Base-by-base conservation (phyloP, 2,329 filamentous ascomycete genomes). In the Neocucurbitaria cava region DNA sequence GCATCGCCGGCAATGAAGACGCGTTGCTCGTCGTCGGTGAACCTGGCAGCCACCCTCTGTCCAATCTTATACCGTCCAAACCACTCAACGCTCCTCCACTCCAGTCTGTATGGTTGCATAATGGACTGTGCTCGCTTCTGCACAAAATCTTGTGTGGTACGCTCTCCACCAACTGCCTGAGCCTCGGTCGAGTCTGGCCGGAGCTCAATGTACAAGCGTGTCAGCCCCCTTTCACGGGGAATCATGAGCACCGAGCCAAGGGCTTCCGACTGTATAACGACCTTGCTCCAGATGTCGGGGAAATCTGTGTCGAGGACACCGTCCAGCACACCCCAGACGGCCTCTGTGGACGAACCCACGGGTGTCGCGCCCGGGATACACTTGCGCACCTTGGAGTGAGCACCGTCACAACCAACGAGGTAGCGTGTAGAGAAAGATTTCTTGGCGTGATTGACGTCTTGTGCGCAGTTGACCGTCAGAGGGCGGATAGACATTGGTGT, bases 211-310 rank as follows among this genome's bases (percentile, higher is more conserved):
- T 84, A 84, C 3, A 84, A 79, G 41, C 89, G 83, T 0, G 88
- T 91, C 83, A 91, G 86, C 66, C 89, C 89, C 38, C 87, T 81
- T 72, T 91, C 89, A 35, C 89, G 84, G 4, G 89, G 89, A 48
- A 91, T 88, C 71, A 89, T 88, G n/a, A 91, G 80, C 41, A 91
- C 86, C 0, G 88, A 89, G 2, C 89, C 89, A 40, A 85, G 81
- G 54, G 85, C 81, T 56, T 90, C 85, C 2, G 86, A 88, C 60
- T 88, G 87, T 7, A 90, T 81, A 0, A 89, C 82, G 0, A 87
- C 87, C 76, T 91, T 91, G 71, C 85, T 89, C 87, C 88, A 91
- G 44, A 91, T 83, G 65, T 91, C 88, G 1, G 89, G 89, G 62
- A 91, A 91, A 69, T 90, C 82, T 7, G 88, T 91, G 39, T 88